phyloP scores from a whole-genome alignment of 768 basidiomycete species.

The Suillus bovinus region DNA sequence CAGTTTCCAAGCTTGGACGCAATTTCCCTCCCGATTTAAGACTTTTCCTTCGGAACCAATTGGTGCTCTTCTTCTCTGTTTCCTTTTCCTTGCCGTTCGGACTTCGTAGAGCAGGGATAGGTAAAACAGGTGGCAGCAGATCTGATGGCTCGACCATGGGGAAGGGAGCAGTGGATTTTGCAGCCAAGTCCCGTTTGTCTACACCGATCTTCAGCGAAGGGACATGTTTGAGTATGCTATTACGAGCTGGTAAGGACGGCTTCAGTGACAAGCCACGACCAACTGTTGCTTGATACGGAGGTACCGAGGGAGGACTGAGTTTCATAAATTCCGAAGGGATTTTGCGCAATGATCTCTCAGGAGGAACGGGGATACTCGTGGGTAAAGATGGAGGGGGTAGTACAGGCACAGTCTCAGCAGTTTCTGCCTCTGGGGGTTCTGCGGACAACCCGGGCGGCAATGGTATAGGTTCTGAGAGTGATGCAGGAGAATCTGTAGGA shows the following conservation, averaged over 20 bases:
- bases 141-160: conserved; percentile 22
- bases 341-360: conserved; percentile 27
- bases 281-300: conserved; percentile 11
- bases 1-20: conserved; percentile 25
- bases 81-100: conserved; percentile 35
- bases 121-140: conserved; percentile 26
- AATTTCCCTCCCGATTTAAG: conserved; percentile 19
- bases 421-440: conserved; percentile 20
- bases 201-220: conserved; percentile 19
- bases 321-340: conserved; percentile 19
- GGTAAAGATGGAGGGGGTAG: conserved; percentile 23
- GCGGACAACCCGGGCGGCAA: conserved; percentile 40
- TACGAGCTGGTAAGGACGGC: conserved; percentile 20
- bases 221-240: conserved; percentile 28
- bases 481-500: conserved; percentile 28
- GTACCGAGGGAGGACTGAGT: conserved; percentile 15
- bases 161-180: conserved; percentile 20
- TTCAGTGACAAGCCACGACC: conserved; percentile 19
- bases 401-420: conserved; percentile 18
- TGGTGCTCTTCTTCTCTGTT: conserved; percentile 39
- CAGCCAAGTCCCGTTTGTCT: conserved; percentile 20
- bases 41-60: conserved; percentile 33
- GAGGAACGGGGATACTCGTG: conserved; percentile 15
- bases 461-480: conserved; percentile 23
- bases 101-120: conserved; percentile 30